Conservation (phyloP, 257 asterid genomes). For the Phtheirospermum japonicum region DNA sequence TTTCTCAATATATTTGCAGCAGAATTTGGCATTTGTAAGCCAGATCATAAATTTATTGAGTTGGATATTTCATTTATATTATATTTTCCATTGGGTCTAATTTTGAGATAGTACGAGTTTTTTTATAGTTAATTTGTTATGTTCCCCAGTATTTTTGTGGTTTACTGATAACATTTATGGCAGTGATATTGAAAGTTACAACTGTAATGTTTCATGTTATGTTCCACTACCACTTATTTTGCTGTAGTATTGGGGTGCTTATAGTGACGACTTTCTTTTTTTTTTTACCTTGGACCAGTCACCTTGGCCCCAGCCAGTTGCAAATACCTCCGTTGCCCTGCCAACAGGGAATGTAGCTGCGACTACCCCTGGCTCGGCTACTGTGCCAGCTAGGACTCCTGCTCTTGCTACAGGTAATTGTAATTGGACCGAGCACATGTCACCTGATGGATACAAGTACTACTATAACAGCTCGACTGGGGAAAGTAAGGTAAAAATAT, state of each 20-base stretch:
- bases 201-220: neutral
- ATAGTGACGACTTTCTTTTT: conserved; percentile 4
- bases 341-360: conserved; percentile 43
- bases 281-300: conserved; percentile 58
- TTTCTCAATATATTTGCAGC: neutral
- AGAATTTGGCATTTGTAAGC: conserved; percentile 6
- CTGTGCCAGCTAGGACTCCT: conserved; percentile 33
- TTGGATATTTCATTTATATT: neutral
- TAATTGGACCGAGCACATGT: conserved; percentile 89
- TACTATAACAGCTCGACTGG: conserved; percentile 80
- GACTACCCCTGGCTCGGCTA: conserved; percentile 35
- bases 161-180: neutral
- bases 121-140: conserved; percentile 4
- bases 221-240: neutral
- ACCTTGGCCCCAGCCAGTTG: conserved; percentile 59
- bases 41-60: neutral
- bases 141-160: neutral
- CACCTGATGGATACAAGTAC: conserved; percentile 94
- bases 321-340: conserved; percentile 37
- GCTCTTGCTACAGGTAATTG: conserved; percentile 36
- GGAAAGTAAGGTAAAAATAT: conserved; percentile 81
- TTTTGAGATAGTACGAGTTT: conserved; percentile 14
- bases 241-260: conserved; percentile 5
- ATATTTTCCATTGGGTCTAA: conserved; percentile 3
- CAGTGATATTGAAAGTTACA: neutral